A percentile compares a stretch with the other conserved stretches of the same genome.
These are phyloP conservation scores for Annona cherimola DNA, from an alignment of 164 flowering plant genomes.

Conservation along the genomic window DNA sequence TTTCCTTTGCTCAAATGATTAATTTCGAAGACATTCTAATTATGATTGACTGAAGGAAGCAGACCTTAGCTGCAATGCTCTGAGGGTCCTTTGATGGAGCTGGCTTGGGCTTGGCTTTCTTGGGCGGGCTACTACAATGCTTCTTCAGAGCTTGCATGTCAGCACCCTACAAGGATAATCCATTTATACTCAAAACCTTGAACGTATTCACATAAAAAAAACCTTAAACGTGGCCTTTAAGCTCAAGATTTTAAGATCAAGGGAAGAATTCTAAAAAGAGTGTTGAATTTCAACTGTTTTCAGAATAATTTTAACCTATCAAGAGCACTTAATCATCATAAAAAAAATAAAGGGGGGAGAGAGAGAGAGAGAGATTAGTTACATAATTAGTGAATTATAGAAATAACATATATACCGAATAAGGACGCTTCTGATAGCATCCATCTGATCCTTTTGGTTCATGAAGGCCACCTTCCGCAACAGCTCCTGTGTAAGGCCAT, in stretches of 20 bases:
- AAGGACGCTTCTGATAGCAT: conserved; percentile 39
- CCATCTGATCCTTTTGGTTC: conserved; percentile 27
- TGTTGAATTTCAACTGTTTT: neutral
- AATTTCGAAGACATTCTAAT: neutral
- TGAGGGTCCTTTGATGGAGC: conserved; percentile 71
- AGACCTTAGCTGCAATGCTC: conserved; percentile 85
- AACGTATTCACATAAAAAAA: neutral
- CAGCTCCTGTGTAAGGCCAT: conserved; percentile 40
- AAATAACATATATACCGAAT: conserved; percentile 28
- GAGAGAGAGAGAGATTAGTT: neutral
- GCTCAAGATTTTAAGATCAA: neutral
- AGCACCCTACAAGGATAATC: conserved; percentile 9
- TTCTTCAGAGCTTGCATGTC: conserved; percentile 34
- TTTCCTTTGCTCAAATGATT: conserved; percentile 3
- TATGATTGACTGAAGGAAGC: conserved; percentile 6
- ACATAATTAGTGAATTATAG: neutral
- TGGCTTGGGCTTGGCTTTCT: conserved; percentile 44
- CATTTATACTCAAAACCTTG: neutral
- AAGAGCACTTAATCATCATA: neutral
- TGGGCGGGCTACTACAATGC: conserved; percentile 38
- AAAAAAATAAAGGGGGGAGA: no score
- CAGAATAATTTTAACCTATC: no score
- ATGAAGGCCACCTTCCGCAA: conserved; percentile 19
- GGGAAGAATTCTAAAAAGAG: neutral
- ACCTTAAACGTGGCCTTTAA: neutral